Conservation (phyloP, 2,329 filamentous ascomycete genomes). For the Colletotrichum sp. region DNA sequence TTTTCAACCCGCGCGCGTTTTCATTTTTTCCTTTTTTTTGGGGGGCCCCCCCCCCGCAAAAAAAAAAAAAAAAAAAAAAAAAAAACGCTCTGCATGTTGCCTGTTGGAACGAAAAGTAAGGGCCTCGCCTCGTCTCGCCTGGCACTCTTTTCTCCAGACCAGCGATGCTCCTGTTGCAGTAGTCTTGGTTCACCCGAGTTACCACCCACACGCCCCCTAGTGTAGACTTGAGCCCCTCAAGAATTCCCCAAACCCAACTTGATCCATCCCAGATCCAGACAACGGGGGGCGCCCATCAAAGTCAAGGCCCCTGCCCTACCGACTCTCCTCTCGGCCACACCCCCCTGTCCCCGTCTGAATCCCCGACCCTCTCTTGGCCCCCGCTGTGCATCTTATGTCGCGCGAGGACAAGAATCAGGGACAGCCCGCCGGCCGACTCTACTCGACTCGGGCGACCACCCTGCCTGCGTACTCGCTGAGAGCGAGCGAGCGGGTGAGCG, state of each 20-base stretch:
- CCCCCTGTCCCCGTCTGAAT: not conserved
- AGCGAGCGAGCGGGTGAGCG: not conserved
- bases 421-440: not conserved
- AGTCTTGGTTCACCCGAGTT: not conserved
- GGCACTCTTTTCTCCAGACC: not conserved
- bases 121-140: conserved; percentile 1
- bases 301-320: not conserved
- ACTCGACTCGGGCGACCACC: conserved; percentile 5
- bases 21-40: too few relatives aligned
- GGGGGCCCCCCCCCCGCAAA: too few relatives aligned
- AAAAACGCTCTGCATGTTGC: not conserved
- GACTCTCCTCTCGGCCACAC: not conserved
- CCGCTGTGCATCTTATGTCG: conserved; percentile 5
- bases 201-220: not conserved
- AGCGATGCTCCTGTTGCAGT: not conserved
- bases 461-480: not conserved
- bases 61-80: too few relatives aligned
- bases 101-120: conserved; percentile 4
- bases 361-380: conserved; percentile 11
- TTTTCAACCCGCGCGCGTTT: too few relatives aligned
- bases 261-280: conserved; percentile 5
- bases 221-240: not conserved
- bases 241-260: conserved; percentile 4
- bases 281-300: conserved; percentile 1
- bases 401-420: not conserved